A percentile compares a stretch with the other conserved stretches of the same genome.
phyloP scores from a whole-genome alignment of 2,329 filamentous ascomycete genomes.

The Lecanicillium sp. region DNA sequence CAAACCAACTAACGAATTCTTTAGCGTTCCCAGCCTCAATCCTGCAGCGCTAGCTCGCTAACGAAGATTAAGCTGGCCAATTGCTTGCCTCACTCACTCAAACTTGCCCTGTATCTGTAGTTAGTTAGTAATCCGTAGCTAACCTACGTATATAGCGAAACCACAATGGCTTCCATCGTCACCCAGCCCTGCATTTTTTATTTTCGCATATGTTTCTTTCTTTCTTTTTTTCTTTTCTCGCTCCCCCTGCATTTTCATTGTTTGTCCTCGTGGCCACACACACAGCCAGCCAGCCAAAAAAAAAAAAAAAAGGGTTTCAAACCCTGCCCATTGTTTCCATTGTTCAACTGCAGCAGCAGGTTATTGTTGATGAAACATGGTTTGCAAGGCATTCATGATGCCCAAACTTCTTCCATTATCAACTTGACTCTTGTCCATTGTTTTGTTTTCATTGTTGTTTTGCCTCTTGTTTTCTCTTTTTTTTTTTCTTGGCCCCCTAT shows the following conservation, averaged over 20 bases:
- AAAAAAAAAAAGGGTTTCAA: too few species aligned
- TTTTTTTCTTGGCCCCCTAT: neutral
- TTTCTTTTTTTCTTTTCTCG: neutral
- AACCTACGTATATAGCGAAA: too few species aligned
- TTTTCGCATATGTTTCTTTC: neutral
- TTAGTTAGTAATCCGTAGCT: neutral
- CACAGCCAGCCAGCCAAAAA: too few species aligned
- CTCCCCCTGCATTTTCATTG: neutral
- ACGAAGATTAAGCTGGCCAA: constrained; percentile 1
- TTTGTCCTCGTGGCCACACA: constrained; percentile 1
- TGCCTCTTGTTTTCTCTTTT: neutral
- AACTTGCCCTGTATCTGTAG: neutral
- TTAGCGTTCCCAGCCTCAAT: neutral
- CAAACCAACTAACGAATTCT: too few species aligned
- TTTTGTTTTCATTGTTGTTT: neutral
- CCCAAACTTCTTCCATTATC: neutral
- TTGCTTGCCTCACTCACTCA: neutral
- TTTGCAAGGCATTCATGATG: neutral
- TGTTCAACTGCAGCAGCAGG: too few species aligned
- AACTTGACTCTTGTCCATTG: constrained; percentile 2
- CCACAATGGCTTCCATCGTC: constrained; percentile 4
- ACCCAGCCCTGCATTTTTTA: neutral
- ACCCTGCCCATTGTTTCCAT: too few species aligned
- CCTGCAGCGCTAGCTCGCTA: neutral
- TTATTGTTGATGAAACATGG: neutral